Base-by-base conservation (phyloP, 345 rosid species). In the Eucalyptus camaldulensis region DNA sequence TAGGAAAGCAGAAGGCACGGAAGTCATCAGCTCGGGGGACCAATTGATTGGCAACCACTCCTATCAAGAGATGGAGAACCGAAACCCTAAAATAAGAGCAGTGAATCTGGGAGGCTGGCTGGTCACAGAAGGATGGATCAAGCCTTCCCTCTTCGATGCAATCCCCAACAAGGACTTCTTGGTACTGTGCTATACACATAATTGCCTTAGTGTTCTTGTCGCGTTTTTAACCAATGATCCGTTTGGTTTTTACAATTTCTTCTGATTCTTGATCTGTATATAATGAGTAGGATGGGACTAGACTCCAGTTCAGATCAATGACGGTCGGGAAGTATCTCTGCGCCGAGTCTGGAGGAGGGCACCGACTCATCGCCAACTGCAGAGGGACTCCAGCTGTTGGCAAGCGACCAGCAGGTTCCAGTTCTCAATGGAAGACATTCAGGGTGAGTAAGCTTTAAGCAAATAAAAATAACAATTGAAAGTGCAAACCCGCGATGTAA, bases 91-190 rank as follows among this genome's bases (percentile, higher is more conserved):
- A 85, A 53, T 93, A 24, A 92, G 88, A 93, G 97, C 97, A 21
- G 97, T 94, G 33, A 94, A 93, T 90, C 96, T 95, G 43, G 96
- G 95, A 88, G 97, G 97, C 14, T 95, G 97, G 97, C 92, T 94
- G 5, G 95, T 95, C 15, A 92, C 95, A 4, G 97, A 95, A 94
- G 95, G 96, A 53, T 94, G 96, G 97, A 95, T 94, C 83, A 93
- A 94, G 47, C 97, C 96, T 56, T 92, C 95, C 87, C 96, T 95
- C 49, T 95, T 95, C 53, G 92, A 95, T 69, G 94, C 93, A 90
- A 94, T 95, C 91, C 90, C 94, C 88, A 93, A 94, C 92, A 94
- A 91, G 88, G 94, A 95, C 87, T 93, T 95, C 89, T 88, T 95
- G 95, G 97, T 95, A 67, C 29, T 11, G 31, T 25, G 25, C 49